Evolutionary conservation across 2,329 filamentous ascomycete species (phyloP), one percentile per base, ranked within the genome.

Genomic region (Ophiobolus disseminans): DNA sequence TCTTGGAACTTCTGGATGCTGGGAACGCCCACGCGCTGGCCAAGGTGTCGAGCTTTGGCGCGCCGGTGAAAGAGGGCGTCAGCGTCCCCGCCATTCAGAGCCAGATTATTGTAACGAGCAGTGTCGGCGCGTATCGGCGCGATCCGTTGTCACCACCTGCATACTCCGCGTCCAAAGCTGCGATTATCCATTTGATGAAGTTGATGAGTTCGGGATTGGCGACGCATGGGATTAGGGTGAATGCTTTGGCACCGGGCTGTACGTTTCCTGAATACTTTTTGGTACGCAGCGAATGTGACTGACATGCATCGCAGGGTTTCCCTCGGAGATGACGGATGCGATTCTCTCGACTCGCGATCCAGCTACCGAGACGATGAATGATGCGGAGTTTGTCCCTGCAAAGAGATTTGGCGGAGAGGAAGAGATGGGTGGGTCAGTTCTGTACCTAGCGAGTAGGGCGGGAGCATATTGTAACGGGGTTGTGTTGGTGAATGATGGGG

Each of bases 221-320:
- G 14, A 67, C 45, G 44, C 73, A 63, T 42, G 65, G 71, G 14
- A 81, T 82, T 25, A 70, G 80, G 1, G 72, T 74, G 1, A 82
- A 82, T 58, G 70, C 74, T 0, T 72, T 82, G 37, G 73, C 78
- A 3, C 79, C 80, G 9, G 80, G 80, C 3, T 40, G 57, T 57
- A 47, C 40, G 39, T 53, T 21, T 10, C 2, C 8, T 10, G 3
- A 2, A 5, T 23, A 3, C 6, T n/a, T 14, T 5, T 21, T 11
- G 5, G 16, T 14, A 13, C 5, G 5, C 11, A 17, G 5, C 10
- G 10, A 21, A 11, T 31, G 9, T 2, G 4, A 17, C 11, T 45
- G 20, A 47, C 36, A 7, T 4, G 21, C 19, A 13, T 4, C 10
- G 9, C 40, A 62, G 54, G 48, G 10, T 62, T 49, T 17, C 57